phyloP scores from a whole-genome alignment of 495 filamentous ascomycete species.

The Penicillium lividum region DNA sequence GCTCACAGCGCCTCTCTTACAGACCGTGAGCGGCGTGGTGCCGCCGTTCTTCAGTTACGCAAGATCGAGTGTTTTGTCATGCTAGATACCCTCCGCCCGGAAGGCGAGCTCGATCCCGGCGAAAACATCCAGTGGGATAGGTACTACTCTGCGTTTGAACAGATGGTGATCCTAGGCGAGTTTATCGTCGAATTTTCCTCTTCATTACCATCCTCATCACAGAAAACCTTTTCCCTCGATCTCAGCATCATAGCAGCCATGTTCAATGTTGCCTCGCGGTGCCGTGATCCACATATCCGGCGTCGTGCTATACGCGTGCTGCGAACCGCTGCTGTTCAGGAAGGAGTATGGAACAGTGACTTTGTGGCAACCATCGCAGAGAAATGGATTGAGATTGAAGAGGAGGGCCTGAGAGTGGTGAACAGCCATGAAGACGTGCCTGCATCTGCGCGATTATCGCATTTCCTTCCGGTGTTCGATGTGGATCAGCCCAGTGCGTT shows the following conservation, averaged over 20 bases:
- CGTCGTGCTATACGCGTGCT: slow-evolving; percentile 58
- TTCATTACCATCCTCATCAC: neutral
- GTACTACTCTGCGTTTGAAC: slow-evolving; percentile 22
- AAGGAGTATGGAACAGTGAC: slow-evolving; percentile 21
- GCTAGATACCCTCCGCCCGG: slow-evolving; percentile 7
- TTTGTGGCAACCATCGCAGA: too few species aligned
- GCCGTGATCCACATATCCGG: slow-evolving; percentile 55
- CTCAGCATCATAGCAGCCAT: slow-evolving; percentile 56
- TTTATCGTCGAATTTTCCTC: slow-evolving; percentile 11
- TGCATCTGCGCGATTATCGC: too few species aligned
- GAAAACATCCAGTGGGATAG: slow-evolving; percentile 18
- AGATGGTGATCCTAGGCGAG: slow-evolving; percentile 27
- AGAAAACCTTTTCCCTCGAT: slow-evolving; percentile 24
- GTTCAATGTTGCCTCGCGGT: slow-evolving; percentile 59
- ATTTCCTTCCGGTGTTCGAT: too few species aligned
- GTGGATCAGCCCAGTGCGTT: too few species aligned
- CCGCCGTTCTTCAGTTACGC: slow-evolving; percentile 21
- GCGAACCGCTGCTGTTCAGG: slow-evolving; percentile 52
- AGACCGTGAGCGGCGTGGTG: slow-evolving; percentile 16
- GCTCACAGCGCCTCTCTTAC: slow-evolving; percentile 13
- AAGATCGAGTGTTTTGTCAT: slow-evolving; percentile 11
- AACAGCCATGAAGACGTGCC: too few species aligned
- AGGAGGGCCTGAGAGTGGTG: too few species aligned
- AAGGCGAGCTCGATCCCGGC: neutral
- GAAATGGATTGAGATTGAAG: too few species aligned